These are phyloP conservation scores for Lathyrus tuberosus DNA, from an alignment of 306 rosid genomes.

Conservation along the genomic window DNA sequence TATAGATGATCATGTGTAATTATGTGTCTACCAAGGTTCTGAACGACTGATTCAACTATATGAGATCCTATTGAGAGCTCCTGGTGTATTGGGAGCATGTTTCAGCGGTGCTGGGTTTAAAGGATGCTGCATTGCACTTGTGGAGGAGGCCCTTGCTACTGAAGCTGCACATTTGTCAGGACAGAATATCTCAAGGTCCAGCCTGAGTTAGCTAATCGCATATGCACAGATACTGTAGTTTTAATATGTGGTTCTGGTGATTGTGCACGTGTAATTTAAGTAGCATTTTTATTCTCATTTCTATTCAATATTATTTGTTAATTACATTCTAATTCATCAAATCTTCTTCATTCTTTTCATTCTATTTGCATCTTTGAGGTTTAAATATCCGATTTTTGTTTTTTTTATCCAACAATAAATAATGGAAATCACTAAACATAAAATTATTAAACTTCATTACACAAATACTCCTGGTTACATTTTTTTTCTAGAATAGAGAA, in stretches of 20 bases:
- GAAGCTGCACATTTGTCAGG: slow-evolving; percentile 79
- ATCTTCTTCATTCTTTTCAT: slow-evolving; percentile 1
- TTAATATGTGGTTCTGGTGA: slow-evolving; percentile 78
- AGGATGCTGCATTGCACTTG: slow-evolving; percentile 93
- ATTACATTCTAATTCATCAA: neutral
- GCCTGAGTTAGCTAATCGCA: slow-evolving; percentile 60
- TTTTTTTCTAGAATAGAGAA: no score
- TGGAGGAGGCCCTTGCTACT: slow-evolving; percentile 59
- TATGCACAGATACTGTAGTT: slow-evolving; percentile 50
- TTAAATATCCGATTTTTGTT: neutral
- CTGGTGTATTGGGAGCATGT: slow-evolving; percentile 92
- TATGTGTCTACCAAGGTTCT: slow-evolving; percentile 55
- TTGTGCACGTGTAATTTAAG: slow-evolving; percentile 66
- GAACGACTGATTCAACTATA: slow-evolving; percentile 80
- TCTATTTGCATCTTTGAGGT: neutral
- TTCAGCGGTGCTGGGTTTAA: slow-evolving; percentile 97
- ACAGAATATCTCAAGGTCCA: slow-evolving; percentile 65
- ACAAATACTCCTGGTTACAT: no score
- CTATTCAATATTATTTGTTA: neutral
- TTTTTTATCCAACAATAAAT: no score
- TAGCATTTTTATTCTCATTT: neutral
- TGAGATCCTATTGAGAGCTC: no score
- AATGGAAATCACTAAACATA: no score
- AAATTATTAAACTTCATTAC: no score
- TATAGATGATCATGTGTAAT: slow-evolving; percentile 28